Evolutionary conservation across 2,329 filamentous ascomycete genomes (phyloP).

Genomic region (Neobulgaria alba): DNA sequence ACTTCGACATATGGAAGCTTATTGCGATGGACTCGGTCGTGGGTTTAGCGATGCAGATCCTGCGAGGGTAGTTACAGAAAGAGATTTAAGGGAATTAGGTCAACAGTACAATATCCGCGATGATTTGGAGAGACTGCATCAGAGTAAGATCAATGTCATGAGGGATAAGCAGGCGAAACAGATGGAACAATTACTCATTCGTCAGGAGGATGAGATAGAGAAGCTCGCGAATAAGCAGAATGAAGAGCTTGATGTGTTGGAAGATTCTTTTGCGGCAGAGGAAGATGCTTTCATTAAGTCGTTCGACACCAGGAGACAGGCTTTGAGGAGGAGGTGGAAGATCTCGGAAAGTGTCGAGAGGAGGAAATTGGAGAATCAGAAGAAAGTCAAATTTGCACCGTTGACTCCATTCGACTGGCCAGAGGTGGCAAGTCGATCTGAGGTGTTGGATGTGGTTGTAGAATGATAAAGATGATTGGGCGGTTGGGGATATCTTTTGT

Average conservation of each 20-base stretch:
- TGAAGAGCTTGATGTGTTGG: conserved; percentile 41
- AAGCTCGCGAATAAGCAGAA: conserved; percentile 37
- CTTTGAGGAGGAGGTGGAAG: conserved; percentile 42
- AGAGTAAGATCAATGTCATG: conserved; percentile 55
- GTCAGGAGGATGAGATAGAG: conserved; percentile 44
- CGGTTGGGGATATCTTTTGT: no score
- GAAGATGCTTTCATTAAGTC: conserved; percentile 38
- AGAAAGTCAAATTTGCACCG: conserved; percentile 36
- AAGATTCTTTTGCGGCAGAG: conserved; percentile 40
- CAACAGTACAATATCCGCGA: conserved; percentile 54
- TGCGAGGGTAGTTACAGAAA: conserved; percentile 47
- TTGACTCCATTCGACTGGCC: conserved; percentile 36
- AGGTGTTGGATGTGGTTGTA: conserved; percentile 14
- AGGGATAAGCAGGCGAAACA: conserved; percentile 54
- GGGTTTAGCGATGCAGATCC: conserved; percentile 34
- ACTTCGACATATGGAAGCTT: conserved; percentile 58
- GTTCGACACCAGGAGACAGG: conserved; percentile 38
- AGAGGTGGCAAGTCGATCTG: conserved; percentile 9
- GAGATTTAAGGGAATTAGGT: conserved; percentile 48
- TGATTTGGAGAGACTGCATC: conserved; percentile 49
- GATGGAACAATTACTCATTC: conserved; percentile 48
- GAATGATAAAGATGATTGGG: no score
- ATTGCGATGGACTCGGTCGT: conserved; percentile 47
- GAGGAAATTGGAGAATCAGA: conserved; percentile 40
- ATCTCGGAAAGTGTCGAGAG: conserved; percentile 45